Evolutionary conservation across 768 basidiomycete genomes (phyloP).

Genomic region (Leucosporidium scottii): DNA sequence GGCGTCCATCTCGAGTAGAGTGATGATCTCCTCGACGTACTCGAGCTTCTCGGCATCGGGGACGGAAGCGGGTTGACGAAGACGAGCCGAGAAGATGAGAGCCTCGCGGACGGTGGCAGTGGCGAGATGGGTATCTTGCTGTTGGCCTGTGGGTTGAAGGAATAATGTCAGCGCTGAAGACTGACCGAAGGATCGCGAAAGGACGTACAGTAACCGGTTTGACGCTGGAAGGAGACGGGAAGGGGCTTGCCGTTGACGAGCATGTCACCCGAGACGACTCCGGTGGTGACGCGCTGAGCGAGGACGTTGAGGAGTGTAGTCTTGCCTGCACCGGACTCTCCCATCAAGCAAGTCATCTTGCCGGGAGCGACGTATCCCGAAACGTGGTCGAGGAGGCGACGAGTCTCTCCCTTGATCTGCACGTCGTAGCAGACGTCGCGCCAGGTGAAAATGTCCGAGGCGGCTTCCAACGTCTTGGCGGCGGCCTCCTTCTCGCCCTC

Average conservation of each 20-base stretch:
- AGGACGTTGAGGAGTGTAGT: slow-evolving; percentile 41
- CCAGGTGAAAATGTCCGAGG: slow-evolving; percentile 32
- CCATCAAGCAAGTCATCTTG: slow-evolving; percentile 43
- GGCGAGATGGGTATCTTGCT: slow-evolving; percentile 43
- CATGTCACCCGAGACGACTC: slow-evolving; percentile 48
- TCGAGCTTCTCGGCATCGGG: slow-evolving; percentile 43
- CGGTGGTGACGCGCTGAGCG: slow-evolving; percentile 43
- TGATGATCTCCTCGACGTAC: slow-evolving; percentile 47
- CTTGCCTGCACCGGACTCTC: slow-evolving; percentile 47
- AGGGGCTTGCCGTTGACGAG: slow-evolving; percentile 45
- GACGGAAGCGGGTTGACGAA: slow-evolving; percentile 44
- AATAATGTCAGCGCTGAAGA: neutral
- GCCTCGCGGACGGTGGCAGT: slow-evolving; percentile 47
- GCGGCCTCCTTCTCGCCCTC: slow-evolving; percentile 11
- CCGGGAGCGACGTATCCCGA: slow-evolving; percentile 40
- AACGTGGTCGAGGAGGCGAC: slow-evolving; percentile 33
- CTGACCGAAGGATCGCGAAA: too few relatives aligned
- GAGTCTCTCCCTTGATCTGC: slow-evolving; percentile 30
- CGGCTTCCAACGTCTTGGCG: slow-evolving; percentile 17
- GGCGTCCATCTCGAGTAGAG: slow-evolving; percentile 46
- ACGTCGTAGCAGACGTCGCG: slow-evolving; percentile 30
- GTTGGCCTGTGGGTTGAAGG: slow-evolving; percentile 1
- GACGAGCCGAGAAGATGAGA: slow-evolving; percentile 44
- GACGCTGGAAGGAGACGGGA: slow-evolving; percentile 46
- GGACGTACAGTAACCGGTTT: slow-evolving; percentile 39